Conservation (phyloP, 306 rosid species). For the Morella rubra region DNA sequence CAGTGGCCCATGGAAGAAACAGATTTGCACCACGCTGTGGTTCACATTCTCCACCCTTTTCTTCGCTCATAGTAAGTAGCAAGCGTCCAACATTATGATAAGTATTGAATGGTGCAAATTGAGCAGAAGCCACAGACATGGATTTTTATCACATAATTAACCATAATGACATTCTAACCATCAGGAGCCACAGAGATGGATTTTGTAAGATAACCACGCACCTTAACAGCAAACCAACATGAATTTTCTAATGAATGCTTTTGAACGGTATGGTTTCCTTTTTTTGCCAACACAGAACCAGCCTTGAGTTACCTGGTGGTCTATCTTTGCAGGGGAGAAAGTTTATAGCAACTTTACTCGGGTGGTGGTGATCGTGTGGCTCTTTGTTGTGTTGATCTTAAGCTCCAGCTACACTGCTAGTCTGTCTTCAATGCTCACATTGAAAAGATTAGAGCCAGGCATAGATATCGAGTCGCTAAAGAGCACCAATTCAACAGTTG, state of each 20-base stretch:
- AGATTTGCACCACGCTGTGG: conserved; percentile 37
- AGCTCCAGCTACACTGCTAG: conserved; percentile 76
- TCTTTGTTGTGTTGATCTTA: conserved; percentile 52
- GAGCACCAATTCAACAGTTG: conserved; percentile 42
- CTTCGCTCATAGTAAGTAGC: conserved; percentile 36
- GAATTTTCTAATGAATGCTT: background rate
- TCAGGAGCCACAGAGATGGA: background rate
- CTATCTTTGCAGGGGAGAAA: conserved; percentile 42
- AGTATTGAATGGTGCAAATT: no score
- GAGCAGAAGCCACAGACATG: no score
- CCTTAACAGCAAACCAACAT: no score
- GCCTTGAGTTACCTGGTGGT: background rate
- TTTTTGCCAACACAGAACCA: no score
- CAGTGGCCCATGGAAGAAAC: conserved; percentile 26
- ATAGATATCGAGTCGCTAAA: no score
- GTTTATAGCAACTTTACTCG: conserved; percentile 45
- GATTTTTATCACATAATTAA: no score
- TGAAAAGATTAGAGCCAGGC: conserved; percentile 32
- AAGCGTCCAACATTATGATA: no score
- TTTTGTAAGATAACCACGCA: background rate
- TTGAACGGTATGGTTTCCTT: background rate
- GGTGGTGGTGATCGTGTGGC: conserved; percentile 47
- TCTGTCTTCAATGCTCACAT: conserved; percentile 62
- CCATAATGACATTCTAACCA: no score
- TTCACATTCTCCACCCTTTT: no score